Base-by-base conservation (phyloP, 163 green algal genomes). In the Chlamydomonas reinhardtii region DNA sequence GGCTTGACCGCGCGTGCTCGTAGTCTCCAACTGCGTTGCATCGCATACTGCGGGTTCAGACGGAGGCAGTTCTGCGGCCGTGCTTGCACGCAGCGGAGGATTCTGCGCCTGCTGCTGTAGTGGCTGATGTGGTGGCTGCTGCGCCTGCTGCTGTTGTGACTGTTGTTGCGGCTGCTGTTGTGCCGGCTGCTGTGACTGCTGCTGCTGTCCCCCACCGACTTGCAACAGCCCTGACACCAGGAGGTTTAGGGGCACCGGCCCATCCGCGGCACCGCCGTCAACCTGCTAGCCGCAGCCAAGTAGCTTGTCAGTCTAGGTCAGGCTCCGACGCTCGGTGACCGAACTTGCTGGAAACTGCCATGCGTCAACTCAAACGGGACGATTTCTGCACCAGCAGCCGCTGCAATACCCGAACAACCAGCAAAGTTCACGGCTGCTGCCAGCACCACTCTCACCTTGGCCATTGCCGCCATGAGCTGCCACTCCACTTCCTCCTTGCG, bases 401-500 rank as follows among this genome's bases (percentile, higher is more conserved):
- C n/a, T n/a, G n/a, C n/a, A n/a, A n/a, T n/a, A n/a, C n/a, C n/a
- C n/a, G n/a, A n/a, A n/a, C n/a, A n/a, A n/a, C n/a, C n/a, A n/a
- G n/a, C n/a, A n/a, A n/a, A n/a, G n/a, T n/a, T n/a, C n/a, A n/a
- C 39, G 39, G 39, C 39, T 14, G 39, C 39, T 14, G 48, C 11
- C 48, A 19, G 48, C 48, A 19, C 48, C 48, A 56, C 48, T 56
- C 48, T 20, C 76, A 92, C 91, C 84, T 93, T 89, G 4, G 92
- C 90, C 70, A 94, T 86, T 0, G 91, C 91, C 31, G 89, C 86
- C 93, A 96, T 94, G 16, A 96, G 93, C 87, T 95, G 92, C 94
- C 94, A 96, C 84, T 96, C 94, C 54, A 95, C 90, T 29, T 96
- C 91, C 83, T 94, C 90, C 81, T 96, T 96, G 24, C 90, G 82